Conservation (phyloP, 2,329 filamentous ascomycete species). For the Pestalotiopsis sp. region DNA sequence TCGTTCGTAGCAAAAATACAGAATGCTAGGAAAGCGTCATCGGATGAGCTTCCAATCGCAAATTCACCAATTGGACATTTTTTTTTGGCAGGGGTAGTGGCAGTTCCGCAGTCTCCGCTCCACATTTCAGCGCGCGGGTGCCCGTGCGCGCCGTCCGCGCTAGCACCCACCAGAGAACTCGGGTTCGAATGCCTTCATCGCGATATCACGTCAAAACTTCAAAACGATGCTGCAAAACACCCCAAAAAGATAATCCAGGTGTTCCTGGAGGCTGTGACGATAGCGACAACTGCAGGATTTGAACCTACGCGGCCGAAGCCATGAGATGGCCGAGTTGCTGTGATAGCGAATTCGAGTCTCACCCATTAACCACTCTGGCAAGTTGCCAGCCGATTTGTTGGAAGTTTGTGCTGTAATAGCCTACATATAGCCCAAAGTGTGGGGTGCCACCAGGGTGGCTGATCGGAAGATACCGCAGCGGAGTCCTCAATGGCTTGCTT, state of each 20-base stretch:
- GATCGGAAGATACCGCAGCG: background rate
- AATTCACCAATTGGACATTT: background rate
- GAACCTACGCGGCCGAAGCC: constrained; percentile 14
- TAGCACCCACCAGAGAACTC: background rate
- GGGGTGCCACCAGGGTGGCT: background rate
- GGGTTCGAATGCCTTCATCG: background rate
- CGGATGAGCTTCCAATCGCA: background rate
- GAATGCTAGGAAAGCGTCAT: background rate
- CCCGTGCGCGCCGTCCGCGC: background rate
- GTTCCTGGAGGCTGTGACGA: constrained; percentile 1
- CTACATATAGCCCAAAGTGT: no score
- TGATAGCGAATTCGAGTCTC: constrained; percentile 8
- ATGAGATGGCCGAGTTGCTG: constrained; percentile 8
- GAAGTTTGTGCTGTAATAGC: background rate
- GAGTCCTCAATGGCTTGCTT: background rate
- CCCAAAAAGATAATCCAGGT: background rate
- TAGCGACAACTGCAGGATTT: constrained; percentile 13
- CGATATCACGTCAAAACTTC: background rate
- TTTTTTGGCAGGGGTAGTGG: constrained; percentile 4
- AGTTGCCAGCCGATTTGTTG: constrained; percentile 10
- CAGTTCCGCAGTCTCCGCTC: background rate
- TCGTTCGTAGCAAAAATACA: background rate
- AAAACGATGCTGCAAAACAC: background rate
- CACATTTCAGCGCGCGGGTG: background rate
- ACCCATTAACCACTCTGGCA: constrained; percentile 15